Base-by-base conservation (phyloP, 1,284 basidiomycete species). In the Trametes versicolor region DNA sequence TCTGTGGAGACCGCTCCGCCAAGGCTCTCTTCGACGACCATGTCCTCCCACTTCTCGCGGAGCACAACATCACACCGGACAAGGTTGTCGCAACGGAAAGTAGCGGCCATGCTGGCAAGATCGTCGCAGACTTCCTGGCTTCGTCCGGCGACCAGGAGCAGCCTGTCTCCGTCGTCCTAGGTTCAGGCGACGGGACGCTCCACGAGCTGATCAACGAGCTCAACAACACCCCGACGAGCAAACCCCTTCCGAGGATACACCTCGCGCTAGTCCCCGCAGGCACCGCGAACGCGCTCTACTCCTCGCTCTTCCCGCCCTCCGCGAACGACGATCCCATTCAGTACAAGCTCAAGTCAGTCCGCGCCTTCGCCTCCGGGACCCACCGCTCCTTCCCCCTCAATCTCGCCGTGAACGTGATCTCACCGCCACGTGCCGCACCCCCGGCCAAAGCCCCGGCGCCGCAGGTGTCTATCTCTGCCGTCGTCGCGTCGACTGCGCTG, bases 231-330 rank as follows among this genome's bases (percentile, higher is more conserved):
- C 68, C 73, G 19, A 64, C 63, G 62, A 62, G 55, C 41, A 63
- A 45, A 21, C 67, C 68, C 25, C 45, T 57, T 37, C 63, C 70
- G 1, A 67, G 64, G 36, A 66, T 87, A 51, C 72, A 75, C 36
- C 77, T 91, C 62, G 85, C 81, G 12, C 80, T 92, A 37, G 81
- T 93, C 17, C 96, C 96, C 3, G 87, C 88, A 48, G 97, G 97
- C 12, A 98, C 96, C n/a, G 96, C 95, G 21, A 98, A 98, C 74
- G 97, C 97, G 0, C 82, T 98, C n/a, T 96, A 92, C 75, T 84
- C 85, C 59, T 91, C 83, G 51, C 77, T 88, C 50, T 92, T 87
- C 70, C 84, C 82, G 3, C 82, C 82, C 7, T 49, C 69, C 17
- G 62, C 73, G 4, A 48, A 71, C 8, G 66, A 75, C 37, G 73